Percentiles rank a stretch among this genome's conserved stretches.
These are phyloP conservation scores for Fusarium scirpi DNA, from an alignment of 2,329 filamentous ascomycete species.

Conservation along the genomic window DNA sequence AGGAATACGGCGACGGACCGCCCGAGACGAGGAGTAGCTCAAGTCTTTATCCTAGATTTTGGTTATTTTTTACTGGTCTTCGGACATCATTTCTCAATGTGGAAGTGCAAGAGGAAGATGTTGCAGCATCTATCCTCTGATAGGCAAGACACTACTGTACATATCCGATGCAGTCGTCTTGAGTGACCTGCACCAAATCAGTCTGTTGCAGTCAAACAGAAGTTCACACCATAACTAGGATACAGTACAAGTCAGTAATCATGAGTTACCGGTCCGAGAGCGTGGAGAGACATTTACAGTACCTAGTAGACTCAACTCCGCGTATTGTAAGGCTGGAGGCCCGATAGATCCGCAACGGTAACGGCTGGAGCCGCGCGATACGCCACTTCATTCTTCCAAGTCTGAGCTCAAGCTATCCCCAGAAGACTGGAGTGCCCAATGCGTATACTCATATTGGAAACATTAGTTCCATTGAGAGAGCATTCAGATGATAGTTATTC, in stretches of 20 bases:
- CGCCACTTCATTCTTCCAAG: constrained; percentile 13
- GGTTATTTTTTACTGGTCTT: background rate
- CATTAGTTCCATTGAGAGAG: background rate
- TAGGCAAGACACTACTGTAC: background rate
- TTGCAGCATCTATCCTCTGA: background rate
- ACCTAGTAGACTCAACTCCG: background rate
- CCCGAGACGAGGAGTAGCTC: constrained; percentile 11
- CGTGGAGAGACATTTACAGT: background rate
- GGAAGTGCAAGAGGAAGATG: constrained; percentile 1
- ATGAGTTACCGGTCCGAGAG: background rate
- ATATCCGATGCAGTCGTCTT: background rate
- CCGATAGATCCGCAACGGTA: constrained; percentile 27
- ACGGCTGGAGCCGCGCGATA: constrained; percentile 36
- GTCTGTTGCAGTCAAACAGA: background rate
- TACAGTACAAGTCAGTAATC: background rate
- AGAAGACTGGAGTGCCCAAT: background rate
- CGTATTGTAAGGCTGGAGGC: constrained; percentile 33
- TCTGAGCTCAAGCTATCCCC: constrained; percentile 8
- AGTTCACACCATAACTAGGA: background rate
- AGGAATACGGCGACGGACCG: constrained; percentile 13
- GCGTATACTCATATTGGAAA: background rate
- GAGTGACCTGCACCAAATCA: background rate
- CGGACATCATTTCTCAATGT: constrained; percentile 18
- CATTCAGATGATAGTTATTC: background rate
- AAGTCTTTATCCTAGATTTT: background rate